phyloP scores from a whole-genome alignment of 139 green algal genomes.

The Raphidocelis subcapitata region DNA sequence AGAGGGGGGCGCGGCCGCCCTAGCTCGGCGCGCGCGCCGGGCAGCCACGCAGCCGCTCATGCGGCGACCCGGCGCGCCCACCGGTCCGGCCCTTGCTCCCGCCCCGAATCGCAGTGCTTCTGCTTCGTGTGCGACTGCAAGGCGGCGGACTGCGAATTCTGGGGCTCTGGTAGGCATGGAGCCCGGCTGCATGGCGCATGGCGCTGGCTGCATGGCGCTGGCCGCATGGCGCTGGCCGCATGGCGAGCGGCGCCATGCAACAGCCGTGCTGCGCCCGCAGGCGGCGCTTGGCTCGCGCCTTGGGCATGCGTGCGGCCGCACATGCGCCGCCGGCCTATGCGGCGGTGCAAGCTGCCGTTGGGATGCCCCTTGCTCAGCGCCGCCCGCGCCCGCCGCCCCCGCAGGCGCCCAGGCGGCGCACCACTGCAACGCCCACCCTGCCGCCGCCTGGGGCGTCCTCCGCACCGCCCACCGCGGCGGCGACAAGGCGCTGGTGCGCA shows the following conservation, averaged over 20 bases:
- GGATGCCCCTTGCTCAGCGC: too few relatives aligned
- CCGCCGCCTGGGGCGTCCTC: conserved; percentile 21
- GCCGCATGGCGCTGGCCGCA: not conserved
- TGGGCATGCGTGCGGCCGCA: conserved; percentile 5
- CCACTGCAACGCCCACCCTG: conserved; percentile 44
- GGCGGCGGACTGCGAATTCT: conserved; percentile 36
- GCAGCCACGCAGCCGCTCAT: too few relatives aligned
- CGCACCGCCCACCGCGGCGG: not conserved
- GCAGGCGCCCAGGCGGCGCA: too few relatives aligned
- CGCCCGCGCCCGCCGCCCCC: too few relatives aligned
- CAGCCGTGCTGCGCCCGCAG: not conserved
- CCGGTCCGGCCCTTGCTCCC: too few relatives aligned
- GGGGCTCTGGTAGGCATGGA: conserved; percentile 38
- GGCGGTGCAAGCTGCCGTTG: too few relatives aligned
- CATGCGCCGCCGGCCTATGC: too few relatives aligned
- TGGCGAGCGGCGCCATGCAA: not conserved
- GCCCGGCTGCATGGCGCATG: too few relatives aligned
- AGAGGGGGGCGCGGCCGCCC: too few relatives aligned
- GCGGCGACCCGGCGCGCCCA: too few relatives aligned
- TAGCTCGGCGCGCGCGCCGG: too few relatives aligned
- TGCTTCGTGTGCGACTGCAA: conserved; percentile 55
- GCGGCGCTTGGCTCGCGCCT: not conserved
- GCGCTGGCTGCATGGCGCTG: too few relatives aligned
- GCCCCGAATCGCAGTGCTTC: conserved; percentile 66
- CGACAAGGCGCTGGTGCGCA: not conserved